phyloP scores from a whole-genome alignment of 225 moss, liverwort and hornwort genomes.

The Bryoerythrophyllum caledonicum region DNA sequence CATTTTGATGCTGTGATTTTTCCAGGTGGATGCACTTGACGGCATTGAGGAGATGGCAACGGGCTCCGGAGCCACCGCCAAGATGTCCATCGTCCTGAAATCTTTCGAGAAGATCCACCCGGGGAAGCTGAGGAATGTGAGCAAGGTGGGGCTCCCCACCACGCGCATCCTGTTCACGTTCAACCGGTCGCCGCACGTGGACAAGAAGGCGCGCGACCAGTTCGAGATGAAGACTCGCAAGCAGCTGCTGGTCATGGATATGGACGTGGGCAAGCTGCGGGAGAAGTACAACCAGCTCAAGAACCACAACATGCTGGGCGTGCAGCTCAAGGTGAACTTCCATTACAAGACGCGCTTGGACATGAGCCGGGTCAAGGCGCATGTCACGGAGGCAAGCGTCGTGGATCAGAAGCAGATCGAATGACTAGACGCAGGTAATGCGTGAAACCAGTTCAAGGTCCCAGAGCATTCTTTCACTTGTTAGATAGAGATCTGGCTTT shows the following conservation, averaged over 20 bases:
- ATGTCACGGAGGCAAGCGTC: constrained; percentile 3
- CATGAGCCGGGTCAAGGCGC: constrained; percentile 46
- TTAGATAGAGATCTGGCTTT: no score
- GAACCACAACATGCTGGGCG: constrained; percentile 59
- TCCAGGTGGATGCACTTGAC: constrained; percentile 53
- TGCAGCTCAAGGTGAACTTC: constrained; percentile 70
- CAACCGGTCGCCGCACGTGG: constrained; percentile 62
- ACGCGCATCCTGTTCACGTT: constrained; percentile 64
- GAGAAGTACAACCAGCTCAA: constrained; percentile 61
- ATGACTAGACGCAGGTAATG: constrained; percentile 12
- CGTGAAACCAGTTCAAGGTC: background rate
- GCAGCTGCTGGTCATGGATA: constrained; percentile 56
- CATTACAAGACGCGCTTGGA: constrained; percentile 65
- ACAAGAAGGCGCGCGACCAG: constrained; percentile 70
- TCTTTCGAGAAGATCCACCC: constrained; percentile 67
- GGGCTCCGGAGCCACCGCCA: constrained; percentile 49
- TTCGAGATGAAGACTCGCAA: constrained; percentile 71
- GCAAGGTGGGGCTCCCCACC: constrained; percentile 59
- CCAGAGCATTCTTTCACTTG: no score
- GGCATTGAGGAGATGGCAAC: constrained; percentile 58
- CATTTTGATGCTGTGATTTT: background rate
- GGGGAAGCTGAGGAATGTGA: constrained; percentile 48
- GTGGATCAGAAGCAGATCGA: constrained; percentile 17
- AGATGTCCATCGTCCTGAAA: constrained; percentile 57
- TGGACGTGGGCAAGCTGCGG: constrained; percentile 52